Evolutionary conservation across 2,329 filamentous ascomycete genomes (phyloP).

Genomic region (Monosporascus sp.): DNA sequence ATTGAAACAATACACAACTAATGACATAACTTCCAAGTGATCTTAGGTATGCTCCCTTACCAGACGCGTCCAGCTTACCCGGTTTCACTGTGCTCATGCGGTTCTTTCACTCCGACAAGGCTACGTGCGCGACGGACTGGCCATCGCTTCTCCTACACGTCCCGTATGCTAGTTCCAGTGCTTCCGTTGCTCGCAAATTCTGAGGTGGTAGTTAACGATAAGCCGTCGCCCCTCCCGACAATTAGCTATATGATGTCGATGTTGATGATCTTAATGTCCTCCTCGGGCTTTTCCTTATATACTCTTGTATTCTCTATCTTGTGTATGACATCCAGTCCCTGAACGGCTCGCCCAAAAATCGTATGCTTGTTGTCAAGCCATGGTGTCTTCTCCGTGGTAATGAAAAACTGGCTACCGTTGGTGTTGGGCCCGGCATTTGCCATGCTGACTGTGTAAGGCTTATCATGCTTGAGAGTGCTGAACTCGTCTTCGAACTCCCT

Average conservation of each 20-base stretch:
- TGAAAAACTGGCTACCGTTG: constrained; percentile 96
- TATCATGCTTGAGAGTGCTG: constrained; percentile 84
- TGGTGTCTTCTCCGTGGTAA: constrained; percentile 93
- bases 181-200: background rate
- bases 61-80: too few species aligned
- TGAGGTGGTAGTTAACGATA: background rate
- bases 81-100: too few species aligned
- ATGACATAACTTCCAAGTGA: too few species aligned
- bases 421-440: constrained; percentile 94
- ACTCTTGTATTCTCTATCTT: constrained; percentile 89
- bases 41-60: too few species aligned
- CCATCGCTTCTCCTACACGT: too few species aligned
- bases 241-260: constrained; percentile 55
- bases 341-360: constrained; percentile 85
- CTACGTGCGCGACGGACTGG: too few species aligned
- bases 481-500: constrained; percentile 91
- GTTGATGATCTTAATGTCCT: constrained; percentile 95
- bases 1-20: too few species aligned
- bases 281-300: constrained; percentile 87
- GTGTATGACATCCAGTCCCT: constrained; percentile 90
- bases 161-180: background rate
- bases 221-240: background rate
- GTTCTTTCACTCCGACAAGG: too few species aligned
- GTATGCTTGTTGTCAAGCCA: constrained; percentile 97
- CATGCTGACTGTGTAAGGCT: constrained; percentile 95